Conservation (phyloP, 345 rosid genomes). For the Theobroma cacao region DNA sequence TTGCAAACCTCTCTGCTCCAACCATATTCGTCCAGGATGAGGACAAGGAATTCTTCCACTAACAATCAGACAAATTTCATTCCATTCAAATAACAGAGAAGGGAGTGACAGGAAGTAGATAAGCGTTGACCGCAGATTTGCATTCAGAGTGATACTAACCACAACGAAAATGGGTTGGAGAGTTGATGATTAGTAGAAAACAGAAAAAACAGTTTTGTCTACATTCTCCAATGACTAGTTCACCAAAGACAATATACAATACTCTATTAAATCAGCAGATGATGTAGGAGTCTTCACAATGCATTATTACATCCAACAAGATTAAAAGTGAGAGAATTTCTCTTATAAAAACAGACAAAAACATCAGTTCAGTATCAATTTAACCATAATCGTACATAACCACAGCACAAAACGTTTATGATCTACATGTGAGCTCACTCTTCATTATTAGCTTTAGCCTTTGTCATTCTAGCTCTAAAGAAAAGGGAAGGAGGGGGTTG, state of each 20-base stretch:
- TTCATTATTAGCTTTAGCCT: neutral
- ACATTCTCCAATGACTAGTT: neutral
- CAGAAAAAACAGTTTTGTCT: neutral
- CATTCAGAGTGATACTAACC: neutral
- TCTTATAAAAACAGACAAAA: neutral
- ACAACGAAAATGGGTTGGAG: neutral
- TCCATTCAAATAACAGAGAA: neutral
- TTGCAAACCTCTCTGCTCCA: constrained; percentile 95
- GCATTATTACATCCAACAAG: neutral
- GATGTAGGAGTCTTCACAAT: neutral
- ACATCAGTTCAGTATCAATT: neutral
- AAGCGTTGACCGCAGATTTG: neutral
- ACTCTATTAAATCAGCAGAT: too few species aligned
- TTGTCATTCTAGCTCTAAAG: neutral
- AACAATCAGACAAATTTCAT: constrained; percentile 9
- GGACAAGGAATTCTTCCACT: constrained; percentile 95
- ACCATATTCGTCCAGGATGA: constrained; percentile 90
- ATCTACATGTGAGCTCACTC: neutral
- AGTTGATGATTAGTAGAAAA: neutral
- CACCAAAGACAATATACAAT: neutral
- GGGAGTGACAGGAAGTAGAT: neutral
- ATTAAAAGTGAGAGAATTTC: neutral
- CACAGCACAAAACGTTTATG: neutral
- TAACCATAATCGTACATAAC: neutral
- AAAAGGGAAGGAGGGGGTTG: too few species aligned